These are phyloP conservation scores for Linnemannia elongata DNA, from an alignment of 192 early-diverging fungal genomes.

Conservation along the genomic window DNA sequence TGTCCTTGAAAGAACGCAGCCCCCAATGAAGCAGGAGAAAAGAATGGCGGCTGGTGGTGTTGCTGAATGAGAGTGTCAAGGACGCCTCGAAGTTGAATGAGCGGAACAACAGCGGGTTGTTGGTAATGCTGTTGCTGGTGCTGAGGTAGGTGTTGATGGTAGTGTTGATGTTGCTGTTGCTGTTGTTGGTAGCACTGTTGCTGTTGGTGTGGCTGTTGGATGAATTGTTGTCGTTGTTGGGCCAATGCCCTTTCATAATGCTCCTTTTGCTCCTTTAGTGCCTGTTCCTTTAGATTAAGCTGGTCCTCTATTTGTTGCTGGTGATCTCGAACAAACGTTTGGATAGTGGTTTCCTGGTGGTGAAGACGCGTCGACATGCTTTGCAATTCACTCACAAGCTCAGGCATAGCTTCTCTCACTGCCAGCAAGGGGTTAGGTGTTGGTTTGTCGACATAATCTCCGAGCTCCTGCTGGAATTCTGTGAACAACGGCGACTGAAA, in stretches of 20 bases:
- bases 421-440: neutral
- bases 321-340: neutral
- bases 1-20: neutral
- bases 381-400: neutral
- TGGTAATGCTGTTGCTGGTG: neutral
- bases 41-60: neutral
- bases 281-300: neutral
- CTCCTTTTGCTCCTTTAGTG: neutral
- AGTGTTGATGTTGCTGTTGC: neutral
- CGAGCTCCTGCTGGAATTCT: slow-evolving; percentile 6
- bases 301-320: neutral
- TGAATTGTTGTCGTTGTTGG: neutral
- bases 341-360: neutral
- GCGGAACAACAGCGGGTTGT: neutral
- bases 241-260: neutral
- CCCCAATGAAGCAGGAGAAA: neutral
- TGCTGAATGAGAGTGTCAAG: neutral
- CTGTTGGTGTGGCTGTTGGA: neutral
- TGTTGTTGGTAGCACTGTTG: neutral
- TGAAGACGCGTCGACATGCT: neutral
- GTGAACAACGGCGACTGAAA: slow-evolving; percentile 13
- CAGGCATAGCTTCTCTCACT: neutral
- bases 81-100: neutral
- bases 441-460: neutral
- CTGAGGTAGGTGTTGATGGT: too few relatives aligned